These are phyloP conservation scores for Candida golubevii DNA, from an alignment of 805 yeast genomes.

Conservation along the genomic window DNA sequence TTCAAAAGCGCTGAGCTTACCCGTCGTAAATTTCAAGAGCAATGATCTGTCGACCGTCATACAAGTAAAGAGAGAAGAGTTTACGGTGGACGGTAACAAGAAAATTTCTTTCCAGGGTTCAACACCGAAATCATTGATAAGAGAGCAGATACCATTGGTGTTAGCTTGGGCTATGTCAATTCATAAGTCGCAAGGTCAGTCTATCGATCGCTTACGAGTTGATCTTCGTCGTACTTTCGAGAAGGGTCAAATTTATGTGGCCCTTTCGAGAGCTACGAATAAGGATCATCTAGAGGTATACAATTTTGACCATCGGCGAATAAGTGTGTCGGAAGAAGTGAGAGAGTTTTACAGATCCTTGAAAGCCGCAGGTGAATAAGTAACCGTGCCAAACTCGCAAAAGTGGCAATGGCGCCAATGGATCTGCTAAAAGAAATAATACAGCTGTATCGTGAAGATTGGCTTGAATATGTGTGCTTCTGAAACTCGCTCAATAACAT, in stretches of 20 bases:
- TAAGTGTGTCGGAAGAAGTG: conserved; percentile 69
- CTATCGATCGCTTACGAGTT: conserved; percentile 70
- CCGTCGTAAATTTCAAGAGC: conserved; percentile 45
- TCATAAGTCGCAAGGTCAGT: conserved; percentile 94
- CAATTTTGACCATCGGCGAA: conserved; percentile 61
- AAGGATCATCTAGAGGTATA: conserved; percentile 79
- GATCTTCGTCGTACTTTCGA: conserved; percentile 77
- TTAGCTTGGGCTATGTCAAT: conserved; percentile 97
- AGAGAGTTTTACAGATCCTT: conserved; percentile 59
- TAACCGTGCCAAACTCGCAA: too few species aligned
- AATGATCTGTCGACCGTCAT: conserved; percentile 28
- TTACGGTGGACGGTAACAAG: conserved; percentile 30
- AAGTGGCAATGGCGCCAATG: too few species aligned
- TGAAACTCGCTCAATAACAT: too few species aligned
- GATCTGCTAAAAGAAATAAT: too few species aligned
- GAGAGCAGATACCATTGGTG: conserved; percentile 72
- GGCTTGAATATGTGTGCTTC: too few species aligned
- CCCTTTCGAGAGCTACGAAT: conserved; percentile 81
- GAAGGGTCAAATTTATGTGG: conserved; percentile 94
- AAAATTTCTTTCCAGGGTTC: neutral
- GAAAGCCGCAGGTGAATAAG: conserved; percentile 3
- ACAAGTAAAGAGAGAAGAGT: conserved; percentile 32
- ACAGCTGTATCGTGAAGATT: too few species aligned
- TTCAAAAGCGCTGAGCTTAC: conserved; percentile 22
- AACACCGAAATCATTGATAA: conserved; percentile 4